A percentile compares a stretch with the other conserved stretches of the same genome.
Conservation (phyloP, 192 early-diverging fungal genomes). For the Obelidium mucronatum region DNA sequence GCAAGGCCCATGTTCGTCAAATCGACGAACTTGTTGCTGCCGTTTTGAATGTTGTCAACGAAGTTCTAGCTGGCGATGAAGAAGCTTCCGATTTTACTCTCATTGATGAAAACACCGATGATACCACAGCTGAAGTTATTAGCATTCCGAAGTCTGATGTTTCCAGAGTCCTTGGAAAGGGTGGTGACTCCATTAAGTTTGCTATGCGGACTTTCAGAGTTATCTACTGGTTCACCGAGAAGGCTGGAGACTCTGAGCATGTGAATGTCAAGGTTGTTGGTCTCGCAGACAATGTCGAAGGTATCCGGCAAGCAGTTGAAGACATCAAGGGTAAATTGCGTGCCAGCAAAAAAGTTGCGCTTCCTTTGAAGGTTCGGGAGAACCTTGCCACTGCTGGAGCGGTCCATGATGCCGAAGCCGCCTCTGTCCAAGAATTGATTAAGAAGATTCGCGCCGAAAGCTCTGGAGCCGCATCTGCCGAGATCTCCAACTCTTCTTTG, state of each 20-base stretch:
- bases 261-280: constrained; percentile 28
- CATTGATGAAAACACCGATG: constrained; percentile 7
- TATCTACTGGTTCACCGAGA: constrained; percentile 44
- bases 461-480: constrained; percentile 38
- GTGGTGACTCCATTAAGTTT: constrained; percentile 44
- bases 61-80: constrained; percentile 31
- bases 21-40: constrained; percentile 33
- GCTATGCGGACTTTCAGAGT: constrained; percentile 47
- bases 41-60: constrained; percentile 39
- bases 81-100: neutral
- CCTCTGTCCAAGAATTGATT: constrained; percentile 51
- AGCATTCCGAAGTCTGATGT: constrained; percentile 50
- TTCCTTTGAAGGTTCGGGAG: constrained; percentile 44
- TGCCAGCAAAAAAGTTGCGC: constrained; percentile 37
- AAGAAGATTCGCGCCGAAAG: constrained; percentile 45
- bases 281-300: constrained; percentile 22
- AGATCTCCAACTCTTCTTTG: constrained; percentile 29
- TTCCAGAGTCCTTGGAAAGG: constrained; percentile 40
- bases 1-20: constrained; percentile 41
- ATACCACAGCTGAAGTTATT: constrained; percentile 9
- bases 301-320: constrained; percentile 29
- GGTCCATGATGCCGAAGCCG: constrained; percentile 33
- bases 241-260: neutral
- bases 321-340: constrained; percentile 50
- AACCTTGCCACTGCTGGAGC: constrained; percentile 34